A percentile compares a stretch with the other conserved stretches of the same genome.
Evolutionary conservation across 2,329 filamentous ascomycete species (phyloP).

Genomic region (Colletotrichum endophyticum): DNA sequence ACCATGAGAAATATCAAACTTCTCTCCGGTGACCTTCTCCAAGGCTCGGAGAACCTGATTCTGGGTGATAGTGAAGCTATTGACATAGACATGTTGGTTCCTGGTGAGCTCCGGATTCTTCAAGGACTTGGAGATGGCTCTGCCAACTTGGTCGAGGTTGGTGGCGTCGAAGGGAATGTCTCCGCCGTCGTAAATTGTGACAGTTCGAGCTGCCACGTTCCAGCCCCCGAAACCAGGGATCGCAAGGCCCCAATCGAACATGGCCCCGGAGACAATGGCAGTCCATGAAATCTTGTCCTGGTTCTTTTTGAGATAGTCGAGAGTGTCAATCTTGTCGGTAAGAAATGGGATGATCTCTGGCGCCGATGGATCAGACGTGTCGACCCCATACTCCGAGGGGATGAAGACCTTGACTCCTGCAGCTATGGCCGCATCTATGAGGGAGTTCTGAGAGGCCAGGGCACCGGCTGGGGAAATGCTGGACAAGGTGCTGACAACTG

Average conservation of each 20-base stretch:
- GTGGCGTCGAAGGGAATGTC: not conserved
- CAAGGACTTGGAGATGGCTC: not conserved
- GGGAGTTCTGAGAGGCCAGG: not conserved
- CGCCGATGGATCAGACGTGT: not conserved
- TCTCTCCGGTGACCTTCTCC: conserved; percentile 55
- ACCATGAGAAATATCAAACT: conserved; percentile 50
- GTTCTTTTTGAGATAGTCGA: not conserved
- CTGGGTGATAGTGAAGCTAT: conserved; percentile 56
- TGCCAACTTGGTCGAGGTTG: not conserved
- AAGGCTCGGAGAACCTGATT: conserved; percentile 57
- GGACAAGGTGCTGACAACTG: not conserved
- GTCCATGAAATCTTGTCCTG: not conserved
- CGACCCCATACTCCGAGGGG: not conserved
- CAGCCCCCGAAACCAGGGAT: not conserved
- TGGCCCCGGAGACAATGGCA: not conserved
- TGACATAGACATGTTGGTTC: not conserved
- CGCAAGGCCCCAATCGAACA: not conserved
- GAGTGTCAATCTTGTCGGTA: not conserved
- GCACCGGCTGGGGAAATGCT: not conserved
- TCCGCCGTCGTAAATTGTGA: not conserved
- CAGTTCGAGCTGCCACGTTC: not conserved
- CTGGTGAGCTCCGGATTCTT: not conserved
- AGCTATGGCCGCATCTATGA: not conserved
- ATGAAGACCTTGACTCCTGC: not conserved
- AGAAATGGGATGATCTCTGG: not conserved